These are phyloP conservation scores for Posidonia australis DNA, from an alignment of 106 monocot species.

Conservation along the genomic window DNA sequence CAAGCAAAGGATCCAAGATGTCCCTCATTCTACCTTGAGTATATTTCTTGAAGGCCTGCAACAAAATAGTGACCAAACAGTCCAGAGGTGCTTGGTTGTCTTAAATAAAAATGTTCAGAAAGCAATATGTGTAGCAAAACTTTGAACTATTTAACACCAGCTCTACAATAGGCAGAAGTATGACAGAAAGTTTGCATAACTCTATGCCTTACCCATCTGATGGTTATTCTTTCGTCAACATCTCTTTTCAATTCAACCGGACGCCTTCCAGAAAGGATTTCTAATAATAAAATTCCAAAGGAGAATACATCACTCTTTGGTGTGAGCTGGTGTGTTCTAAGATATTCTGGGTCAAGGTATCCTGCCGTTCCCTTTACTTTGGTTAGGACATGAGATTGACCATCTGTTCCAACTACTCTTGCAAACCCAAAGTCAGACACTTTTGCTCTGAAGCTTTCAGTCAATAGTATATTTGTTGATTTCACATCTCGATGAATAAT, in stretches of 20 bases:
- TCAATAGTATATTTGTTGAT: conserved; percentile 66
- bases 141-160: not conserved
- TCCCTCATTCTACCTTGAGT: conserved; percentile 35
- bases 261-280: conserved; percentile 61
- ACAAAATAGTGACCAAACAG: not conserved
- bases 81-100: not conserved
- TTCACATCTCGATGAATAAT: conserved; percentile 78
- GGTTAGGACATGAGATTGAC: conserved; percentile 47
- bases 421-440: conserved; percentile 79
- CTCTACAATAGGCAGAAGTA: not conserved
- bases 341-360: conserved; percentile 72
- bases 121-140: not conserved
- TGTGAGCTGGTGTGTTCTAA: conserved; percentile 50
- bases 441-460: conserved; percentile 54
- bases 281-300: conserved; percentile 61
- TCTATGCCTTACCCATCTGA: conserved; percentile 42
- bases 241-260: conserved; percentile 24
- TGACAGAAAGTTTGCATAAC: not conserved
- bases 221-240: conserved; percentile 40
- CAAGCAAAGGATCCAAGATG: conserved; percentile 37
- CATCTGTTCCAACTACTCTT: conserved; percentile 40
- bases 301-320: conserved; percentile 72
- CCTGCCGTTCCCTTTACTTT: conserved; percentile 72
- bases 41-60: conserved; percentile 62
- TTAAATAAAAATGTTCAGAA: not conserved